Base-by-base conservation (phyloP, 2,329 filamentous ascomycete genomes). In the Cladosporium sp. region DNA sequence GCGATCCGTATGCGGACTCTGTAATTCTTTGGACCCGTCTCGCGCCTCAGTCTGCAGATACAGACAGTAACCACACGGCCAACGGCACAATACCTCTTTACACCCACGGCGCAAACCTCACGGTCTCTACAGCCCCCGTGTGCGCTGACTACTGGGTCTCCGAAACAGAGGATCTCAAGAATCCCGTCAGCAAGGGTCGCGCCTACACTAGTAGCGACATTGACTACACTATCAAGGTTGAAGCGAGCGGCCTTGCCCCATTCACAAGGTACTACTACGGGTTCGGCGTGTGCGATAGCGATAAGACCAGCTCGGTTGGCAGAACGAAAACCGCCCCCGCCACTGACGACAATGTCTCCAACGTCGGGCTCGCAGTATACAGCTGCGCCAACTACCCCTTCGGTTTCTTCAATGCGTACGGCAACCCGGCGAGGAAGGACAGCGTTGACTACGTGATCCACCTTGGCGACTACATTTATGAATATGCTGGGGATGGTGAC, bases 191-290 rank as follows among this genome's bases (percentile, higher is more conserved):
- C 44, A 71, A 70, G 1, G 86, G 86, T 4, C 78, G 69, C 30
- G 83, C 77, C 1, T 88, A 83, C 61, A 89, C 86, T 0, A 86
- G 78, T 30, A 85, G 80, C 1, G 86, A 89, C 62, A 80, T 89
- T 42, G 86, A 90, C 62, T 90, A 84, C 63, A 89, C 86, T 0
- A 72, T 89, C 53, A 88, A 88, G 74, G 79, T 88, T 12, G 85
- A 89, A 65, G 85, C 85, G 1, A 76, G 68, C 43, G 76, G 78
- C 12, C 64, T 89, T 36, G 69, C 78, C 45, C 75, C 85, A 0
- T 86, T 81, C 60, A 88, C 83, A 0, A 75, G 72, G 2, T 88
- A 88, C 65, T 84, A 78, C 59, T 88, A 88, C 59, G 84, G 85
- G 59, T 89, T 89, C 69, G 79, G 71, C 17, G 75, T 88, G 24